Evolutionary conservation across 305 asterid species (phyloP).

Genomic region (Fraxinus xanthoxyloides): DNA sequence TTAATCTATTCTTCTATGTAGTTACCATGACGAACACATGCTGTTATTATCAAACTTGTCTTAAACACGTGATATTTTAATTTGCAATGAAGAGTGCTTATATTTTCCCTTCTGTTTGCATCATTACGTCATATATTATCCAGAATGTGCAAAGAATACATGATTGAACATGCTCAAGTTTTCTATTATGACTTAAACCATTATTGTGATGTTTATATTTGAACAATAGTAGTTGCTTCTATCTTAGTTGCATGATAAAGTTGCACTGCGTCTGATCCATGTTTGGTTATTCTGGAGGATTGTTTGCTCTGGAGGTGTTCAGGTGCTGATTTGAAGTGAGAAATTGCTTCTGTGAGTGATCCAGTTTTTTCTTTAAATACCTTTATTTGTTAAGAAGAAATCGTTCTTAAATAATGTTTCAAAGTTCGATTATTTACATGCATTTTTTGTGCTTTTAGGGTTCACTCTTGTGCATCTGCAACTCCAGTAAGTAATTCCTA

Average conservation of each 20-base stretch:
- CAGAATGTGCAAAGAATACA: conserved; percentile 3
- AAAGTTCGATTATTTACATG: conserved; percentile 28
- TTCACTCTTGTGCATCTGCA: conserved; percentile 31
- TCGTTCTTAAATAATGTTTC: conserved; percentile 1
- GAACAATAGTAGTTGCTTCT: conserved; percentile 26
- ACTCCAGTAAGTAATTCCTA: conserved; percentile 44
- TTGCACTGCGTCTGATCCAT: conserved; percentile 63
- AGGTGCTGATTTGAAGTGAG: conserved; percentile 53
- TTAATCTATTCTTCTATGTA: not conserved
- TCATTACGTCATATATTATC: not conserved
- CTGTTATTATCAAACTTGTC: not conserved
- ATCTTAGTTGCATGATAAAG: conserved; percentile 27
- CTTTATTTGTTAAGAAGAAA: not conserved
- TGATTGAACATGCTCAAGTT: conserved; percentile 5
- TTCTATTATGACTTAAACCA: conserved; percentile 1
- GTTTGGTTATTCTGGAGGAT: conserved; percentile 80
- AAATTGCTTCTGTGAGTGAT: conserved; percentile 50
- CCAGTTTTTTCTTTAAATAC: conserved; percentile 5
- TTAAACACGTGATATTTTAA: not conserved
- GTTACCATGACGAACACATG: not conserved
- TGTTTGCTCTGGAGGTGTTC: conserved; percentile 53
- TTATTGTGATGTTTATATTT: conserved; percentile 7
- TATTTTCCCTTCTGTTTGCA: not conserved
- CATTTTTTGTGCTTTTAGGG: conserved; percentile 47
- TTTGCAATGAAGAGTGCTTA: not conserved